Base-by-base conservation (phyloP, 805 yeast genomes). In the Priceomyces castillae region DNA sequence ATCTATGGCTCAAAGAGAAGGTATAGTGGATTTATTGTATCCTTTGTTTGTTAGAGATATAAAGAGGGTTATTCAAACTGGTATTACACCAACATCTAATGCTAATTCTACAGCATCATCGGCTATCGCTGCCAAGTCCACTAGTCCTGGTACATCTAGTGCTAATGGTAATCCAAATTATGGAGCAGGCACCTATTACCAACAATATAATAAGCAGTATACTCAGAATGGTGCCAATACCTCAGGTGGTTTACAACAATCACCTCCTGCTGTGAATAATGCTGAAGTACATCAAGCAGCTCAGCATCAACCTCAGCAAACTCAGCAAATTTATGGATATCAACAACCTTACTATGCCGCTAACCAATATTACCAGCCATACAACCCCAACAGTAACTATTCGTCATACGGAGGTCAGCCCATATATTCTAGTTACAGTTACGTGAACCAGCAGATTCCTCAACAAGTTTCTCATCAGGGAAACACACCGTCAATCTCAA, bases 1-100 rank as follows among this genome's bases (percentile, higher is more conserved):
- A 37, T 84, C 84, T 26, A 82, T 86, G 80, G 95, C 95, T 14
- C 84, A 84, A 62, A 72, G 83, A 49, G 94, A 86, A 59, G 85
- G 87, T 33, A 84, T 84, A 47, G 79, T 77, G 20, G 88, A 83
- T 52, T 56, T 77, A 30, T 69, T 84, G 46, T 82, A 81, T 55
- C 88, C 89, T 2, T 66, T 84, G 37, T 82, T 84, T 61, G 90
- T 85, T 30, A 74, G 84, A 42, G 92, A 86, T 60, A 84, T 86
- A 56, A 83, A 84, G 60, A 54, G 78, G 39, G 75, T 71, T 15
- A 71, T 71, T 41, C 76, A 70, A 46, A 69, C 73, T 2, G 76
- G 76, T 15, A 73, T 70, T 10, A 69, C 72, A 5, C 74, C 75
- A 3, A 15, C 20, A 16, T 33, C 36, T 15, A 53, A 55, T 31